Base-by-base conservation (phyloP, 495 filamentous ascomycete species). In the Penicillium coffeae region DNA sequence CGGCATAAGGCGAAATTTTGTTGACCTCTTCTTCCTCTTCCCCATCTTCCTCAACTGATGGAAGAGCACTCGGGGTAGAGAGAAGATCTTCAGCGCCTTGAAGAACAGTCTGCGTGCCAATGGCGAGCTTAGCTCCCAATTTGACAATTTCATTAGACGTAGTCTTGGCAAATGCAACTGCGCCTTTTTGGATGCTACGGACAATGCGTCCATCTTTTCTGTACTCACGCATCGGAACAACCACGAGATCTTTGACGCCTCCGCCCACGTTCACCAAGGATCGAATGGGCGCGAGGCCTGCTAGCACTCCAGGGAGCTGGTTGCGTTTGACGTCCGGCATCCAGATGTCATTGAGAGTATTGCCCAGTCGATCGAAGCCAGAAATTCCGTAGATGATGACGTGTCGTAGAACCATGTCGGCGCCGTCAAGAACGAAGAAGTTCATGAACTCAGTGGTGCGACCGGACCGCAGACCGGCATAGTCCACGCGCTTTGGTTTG, bases 371-470 rank as follows among this genome's bases (percentile, higher is more conserved):
- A 54, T 95, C 88, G 54, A 97, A 94, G 0, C 93, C 91, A 4
- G 83, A 83, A 7, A 95, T 81, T 35, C 94, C 94, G 58, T 96
- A 96, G 19, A 96, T 81, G 48, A 97, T 96, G 30, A 86, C 85
- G 60, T 90, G 94, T 10, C 86, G 80, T 37, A 99, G 76, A 1
- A 88, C 80, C 79, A 99, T 86, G 48, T 93, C 84, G 2, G 91
- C 80, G 45, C 87, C 82, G 49, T 99, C 92, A 10, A 99, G 81
- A 35, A 93, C 88, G 54, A 96, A 79, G 64, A 99, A 95, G 68
- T 99, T 97, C 94, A 97, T 97, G 62, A 99, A 93, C 64, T 99
- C 94, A 1, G 88, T 95, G 1, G 94, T 99, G 49, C 89, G 90
- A n/a, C 94, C 94, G 4, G 94, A 96, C n/a, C 90, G 85, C 6